These are phyloP conservation scores for Hammondia hammondi DNA, from an alignment of 169 alveolate genomes.

Conservation along the genomic window DNA sequence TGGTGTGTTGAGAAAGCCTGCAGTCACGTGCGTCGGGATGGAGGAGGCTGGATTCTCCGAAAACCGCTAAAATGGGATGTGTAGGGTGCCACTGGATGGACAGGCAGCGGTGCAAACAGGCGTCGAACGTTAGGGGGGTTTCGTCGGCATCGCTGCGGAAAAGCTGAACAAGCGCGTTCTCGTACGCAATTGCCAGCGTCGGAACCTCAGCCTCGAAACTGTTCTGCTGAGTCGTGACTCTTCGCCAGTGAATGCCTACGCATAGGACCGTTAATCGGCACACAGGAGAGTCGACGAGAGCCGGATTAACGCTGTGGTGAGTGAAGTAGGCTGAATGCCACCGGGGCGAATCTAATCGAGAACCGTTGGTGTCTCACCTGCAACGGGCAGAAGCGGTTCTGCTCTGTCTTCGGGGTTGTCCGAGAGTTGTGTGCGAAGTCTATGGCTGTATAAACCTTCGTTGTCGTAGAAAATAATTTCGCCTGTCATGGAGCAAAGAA, in stretches of 20 bases:
- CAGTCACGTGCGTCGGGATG: not conserved
- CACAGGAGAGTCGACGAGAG: too few species aligned
- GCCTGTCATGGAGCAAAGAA: constrained; percentile 89
- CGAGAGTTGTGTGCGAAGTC: not conserved
- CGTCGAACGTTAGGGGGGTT: constrained; percentile 82
- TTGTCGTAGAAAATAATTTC: constrained; percentile 83
- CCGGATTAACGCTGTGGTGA: too few species aligned
- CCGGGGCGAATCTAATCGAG: too few species aligned
- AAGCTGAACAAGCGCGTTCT: constrained; percentile 88
- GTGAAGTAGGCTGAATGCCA: too few species aligned
- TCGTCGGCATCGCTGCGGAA: constrained; percentile 88
- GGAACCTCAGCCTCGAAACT: constrained; percentile 50
- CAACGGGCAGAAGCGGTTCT: constrained; percentile 15
- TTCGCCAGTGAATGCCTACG: constrained; percentile 1
- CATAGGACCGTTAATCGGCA: too few species aligned
- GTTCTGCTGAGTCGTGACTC: not conserved
- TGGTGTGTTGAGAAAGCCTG: not conserved
- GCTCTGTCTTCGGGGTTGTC: not conserved
- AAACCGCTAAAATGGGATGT: not conserved
- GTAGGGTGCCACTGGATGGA: not conserved
- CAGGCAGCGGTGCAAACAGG: constrained; percentile 70
- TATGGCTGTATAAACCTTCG: constrained; percentile 86
- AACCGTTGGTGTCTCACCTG: not conserved
- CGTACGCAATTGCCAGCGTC: constrained; percentile 82
- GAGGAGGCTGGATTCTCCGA: not conserved